These are phyloP conservation scores for Elaeagnus macrophylla DNA, from an alignment of 306 rosid genomes.

Conservation along the genomic window DNA sequence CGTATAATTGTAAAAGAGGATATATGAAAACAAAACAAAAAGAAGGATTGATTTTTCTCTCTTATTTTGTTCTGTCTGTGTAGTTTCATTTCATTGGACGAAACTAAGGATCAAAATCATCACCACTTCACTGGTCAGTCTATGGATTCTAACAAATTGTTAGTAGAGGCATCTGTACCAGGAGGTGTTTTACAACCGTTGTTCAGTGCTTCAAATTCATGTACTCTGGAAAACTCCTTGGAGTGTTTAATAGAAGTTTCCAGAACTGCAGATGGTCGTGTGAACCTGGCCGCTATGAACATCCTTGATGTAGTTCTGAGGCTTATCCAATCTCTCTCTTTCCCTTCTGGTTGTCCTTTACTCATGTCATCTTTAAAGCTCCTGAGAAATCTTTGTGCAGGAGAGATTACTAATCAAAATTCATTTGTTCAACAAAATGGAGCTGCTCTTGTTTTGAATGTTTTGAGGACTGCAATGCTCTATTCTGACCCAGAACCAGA, in stretches of 20 bases:
- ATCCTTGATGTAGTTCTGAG: constrained; percentile 33
- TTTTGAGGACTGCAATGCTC: constrained; percentile 31
- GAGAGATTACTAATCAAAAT: constrained; percentile 46
- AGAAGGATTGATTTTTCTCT: background rate
- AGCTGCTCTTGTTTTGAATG: constrained; percentile 23
- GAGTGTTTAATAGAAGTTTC: constrained; percentile 35
- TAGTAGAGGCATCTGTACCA: constrained; percentile 26
- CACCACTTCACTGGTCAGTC: background rate
- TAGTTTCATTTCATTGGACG: background rate
- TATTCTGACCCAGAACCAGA: constrained; percentile 18
- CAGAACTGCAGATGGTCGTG: constrained; percentile 38
- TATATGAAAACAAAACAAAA: background rate
- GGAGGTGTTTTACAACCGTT: constrained; percentile 27
- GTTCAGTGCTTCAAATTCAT: constrained; percentile 32
- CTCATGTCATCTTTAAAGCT: constrained; percentile 43
- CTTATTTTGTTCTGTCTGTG: no score
- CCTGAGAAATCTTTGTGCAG: constrained; percentile 62
- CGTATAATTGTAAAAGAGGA: background rate
- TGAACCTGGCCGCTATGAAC: constrained; percentile 32
- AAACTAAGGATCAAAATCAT: background rate
- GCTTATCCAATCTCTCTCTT: constrained; percentile 20
- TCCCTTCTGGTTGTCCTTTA: constrained; percentile 14
- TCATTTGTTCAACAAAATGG: constrained; percentile 49
- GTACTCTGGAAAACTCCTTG: constrained; percentile 28
- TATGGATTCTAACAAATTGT: constrained; percentile 20